Percentiles rank a stretch among this genome's conserved stretches.
Evolutionary conservation across 2,329 filamentous ascomycete species (phyloP).

Genomic region (Fusarium lateritium): DNA sequence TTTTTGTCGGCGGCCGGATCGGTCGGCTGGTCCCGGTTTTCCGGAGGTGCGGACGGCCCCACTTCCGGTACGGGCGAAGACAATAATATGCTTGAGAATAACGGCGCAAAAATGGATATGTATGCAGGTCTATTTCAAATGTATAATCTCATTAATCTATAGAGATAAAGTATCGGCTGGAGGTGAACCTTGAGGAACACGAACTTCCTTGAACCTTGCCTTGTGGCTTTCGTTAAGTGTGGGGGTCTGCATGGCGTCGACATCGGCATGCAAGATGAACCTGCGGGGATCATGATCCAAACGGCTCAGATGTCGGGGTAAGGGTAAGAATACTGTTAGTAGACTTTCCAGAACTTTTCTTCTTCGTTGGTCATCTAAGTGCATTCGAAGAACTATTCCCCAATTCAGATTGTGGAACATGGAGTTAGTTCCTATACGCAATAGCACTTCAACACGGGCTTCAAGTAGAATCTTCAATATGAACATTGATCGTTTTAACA

Average conservation of each 20-base stretch:
- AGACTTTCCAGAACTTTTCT: not conserved
- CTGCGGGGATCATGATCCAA: conserved; percentile 12
- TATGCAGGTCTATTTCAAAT: too few species aligned
- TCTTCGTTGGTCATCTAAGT: not conserved
- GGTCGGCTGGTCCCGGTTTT: conserved; percentile 15
- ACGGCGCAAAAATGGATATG: too few species aligned
- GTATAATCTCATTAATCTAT: not conserved
- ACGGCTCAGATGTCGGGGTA: not conserved
- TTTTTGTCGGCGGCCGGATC: not conserved
- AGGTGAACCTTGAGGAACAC: not conserved
- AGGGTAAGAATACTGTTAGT: not conserved
- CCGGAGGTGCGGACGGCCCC: conserved; percentile 10
- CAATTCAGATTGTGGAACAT: too few species aligned
- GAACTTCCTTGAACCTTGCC: not conserved
- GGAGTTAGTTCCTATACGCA: not conserved
- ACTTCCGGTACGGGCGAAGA: conserved; percentile 5
- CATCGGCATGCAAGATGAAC: conserved; percentile 20
- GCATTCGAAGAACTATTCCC: not conserved
- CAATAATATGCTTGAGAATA: not conserved
- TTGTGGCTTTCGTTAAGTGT: not conserved
- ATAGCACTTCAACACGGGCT: not conserved
- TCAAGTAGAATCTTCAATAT: not conserved
- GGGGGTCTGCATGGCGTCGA: conserved; percentile 11
- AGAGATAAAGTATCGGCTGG: not conserved
- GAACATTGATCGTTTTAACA: conserved; percentile 27